Evolutionary conservation across 83 land plant genomes (phyloP), one percentile per base, ranked within the genome.

Genomic region (Thuja plicata): DNA sequence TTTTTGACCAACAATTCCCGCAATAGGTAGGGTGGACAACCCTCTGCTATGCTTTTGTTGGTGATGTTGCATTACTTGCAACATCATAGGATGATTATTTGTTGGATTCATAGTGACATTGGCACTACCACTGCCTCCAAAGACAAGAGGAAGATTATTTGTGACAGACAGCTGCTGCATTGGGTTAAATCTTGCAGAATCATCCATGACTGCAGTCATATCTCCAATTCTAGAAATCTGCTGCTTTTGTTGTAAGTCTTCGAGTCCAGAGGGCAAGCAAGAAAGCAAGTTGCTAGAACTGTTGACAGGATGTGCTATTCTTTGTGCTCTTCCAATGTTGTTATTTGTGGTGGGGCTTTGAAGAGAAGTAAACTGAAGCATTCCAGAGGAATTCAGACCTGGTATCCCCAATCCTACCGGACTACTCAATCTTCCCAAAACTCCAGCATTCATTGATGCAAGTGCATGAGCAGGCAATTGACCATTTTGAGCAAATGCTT

Each of bases 241-340:
- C 30, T 91, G 89, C 48, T 24, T 88, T 13, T 86, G 88, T n/a
- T 89, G 88, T 88, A 92, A 41, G 24, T 91, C 93, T 46, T 89
- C 92, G 35, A 89, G 62, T 32, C 93, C 89, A 19, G 90, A 80
- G 15, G 91, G 88, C 10, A 91, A 89, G 15, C 92, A 92, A 86
- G 91, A 92, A 50, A 91, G 87, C 30, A 91, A 62, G 87, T 34
- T 89, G 30, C 88, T 87, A 82, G 87, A 91, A 62, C 88, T 91
- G 73, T 79, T 90, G 40, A 87, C 88, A 62, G 92, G 83, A 0
- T 87, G 86, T 27, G 48, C 7, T 24, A 88, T 10, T 37, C 85
- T 83, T 45, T 88, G 91, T 17, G 89, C 16, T 74, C 90, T 91
- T 35, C 91, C 90, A 85, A 89, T 88, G 9, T 87, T 87, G 37